These are phyloP conservation scores for Ophidiomyces ophidiicola DNA, from an alignment of 2,329 filamentous ascomycete species.

Conservation along the genomic window DNA sequence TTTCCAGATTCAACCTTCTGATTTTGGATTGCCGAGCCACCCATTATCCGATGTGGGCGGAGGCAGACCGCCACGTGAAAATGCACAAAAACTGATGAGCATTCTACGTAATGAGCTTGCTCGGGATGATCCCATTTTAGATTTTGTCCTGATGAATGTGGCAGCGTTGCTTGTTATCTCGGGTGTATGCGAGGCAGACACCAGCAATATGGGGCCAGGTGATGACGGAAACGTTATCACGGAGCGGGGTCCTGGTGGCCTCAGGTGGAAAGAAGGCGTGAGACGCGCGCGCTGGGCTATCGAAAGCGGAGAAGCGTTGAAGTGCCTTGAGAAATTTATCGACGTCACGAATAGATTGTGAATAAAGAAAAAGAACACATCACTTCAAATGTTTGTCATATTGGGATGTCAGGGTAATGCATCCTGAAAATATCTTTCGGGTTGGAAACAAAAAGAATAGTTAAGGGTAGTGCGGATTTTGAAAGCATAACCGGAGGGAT, in stretches of 20 bases:
- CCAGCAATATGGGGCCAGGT: slow-evolving; percentile 63
- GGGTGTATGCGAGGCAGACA: slow-evolving; percentile 74
- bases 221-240: slow-evolving; percentile 70
- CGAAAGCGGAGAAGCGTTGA: slow-evolving; percentile 72
- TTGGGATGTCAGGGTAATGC: background rate
- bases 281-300: slow-evolving; percentile 79
- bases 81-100: slow-evolving; percentile 68
- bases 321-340: slow-evolving; percentile 71
- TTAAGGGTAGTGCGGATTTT: too few species aligned
- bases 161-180: slow-evolving; percentile 76
- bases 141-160: slow-evolving; percentile 91
- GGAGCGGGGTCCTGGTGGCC: slow-evolving; percentile 72
- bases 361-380: slow-evolving; percentile 9
- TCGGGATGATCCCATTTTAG: slow-evolving; percentile 68
- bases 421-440: too few species aligned
- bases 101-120: slow-evolving; percentile 63
- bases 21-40: slow-evolving; percentile 72
- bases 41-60: slow-evolving; percentile 66
- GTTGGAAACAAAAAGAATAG: too few species aligned
- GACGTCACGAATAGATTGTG: slow-evolving; percentile 55
- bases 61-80: slow-evolving; percentile 74
- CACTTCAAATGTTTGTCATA: background rate
- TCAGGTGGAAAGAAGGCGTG: slow-evolving; percentile 91
- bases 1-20: slow-evolving; percentile 66
- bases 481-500: too few species aligned